Base-by-base conservation (phyloP, 2,329 filamentous ascomycete species). In the Aspergillus aculeatinus region DNA sequence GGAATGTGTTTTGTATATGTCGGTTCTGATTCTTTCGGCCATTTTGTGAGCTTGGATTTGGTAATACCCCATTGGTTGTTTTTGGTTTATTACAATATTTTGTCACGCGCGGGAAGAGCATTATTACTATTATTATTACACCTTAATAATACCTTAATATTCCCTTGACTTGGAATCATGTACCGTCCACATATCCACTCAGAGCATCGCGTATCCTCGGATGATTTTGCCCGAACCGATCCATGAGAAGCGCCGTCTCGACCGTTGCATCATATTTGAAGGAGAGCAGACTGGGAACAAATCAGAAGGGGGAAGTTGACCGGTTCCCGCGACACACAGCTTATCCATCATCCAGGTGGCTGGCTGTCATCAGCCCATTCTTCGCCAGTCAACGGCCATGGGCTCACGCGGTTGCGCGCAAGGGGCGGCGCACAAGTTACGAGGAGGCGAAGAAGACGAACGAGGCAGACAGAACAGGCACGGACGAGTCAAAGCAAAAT, bases 1-100 rank as follows among this genome's bases (percentile, higher is more conserved):
- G 39, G 53, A 51, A 31, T 60, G 62, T 35, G 33, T 35, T 54
- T 54, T 63, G 58, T 63, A 64, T 49, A 59, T 58, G 58, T 60
- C 48, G 42, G 27, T 55, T 57, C 58, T 55, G 42, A 23, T 52
- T 60, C 58, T 51, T 56, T 42, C 33, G 51, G 35, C 14, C 33
- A 31, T 56, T 12, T 31, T 58, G 51, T 53, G 54, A 56, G 60
- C 59, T 64, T 65, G 64, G 61, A 66, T 42, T 64, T 67, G 63
- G 62, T 65, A 67, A 67, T 67, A 67, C 65, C 65, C 65, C 63
- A 60, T 63, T 29, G 61, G 59, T 33, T 63, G 52, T 57, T 62
- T 35, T 35, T 29, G 27, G 33, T 35, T 50, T 57, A 33, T 55
- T 51, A 47, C 51, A 29, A 48, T 29, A 23, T 39, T 39, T 27